Conservation (phyloP, 2,329 filamentous ascomycete species). For the Fusarium odoratissimum region DNA sequence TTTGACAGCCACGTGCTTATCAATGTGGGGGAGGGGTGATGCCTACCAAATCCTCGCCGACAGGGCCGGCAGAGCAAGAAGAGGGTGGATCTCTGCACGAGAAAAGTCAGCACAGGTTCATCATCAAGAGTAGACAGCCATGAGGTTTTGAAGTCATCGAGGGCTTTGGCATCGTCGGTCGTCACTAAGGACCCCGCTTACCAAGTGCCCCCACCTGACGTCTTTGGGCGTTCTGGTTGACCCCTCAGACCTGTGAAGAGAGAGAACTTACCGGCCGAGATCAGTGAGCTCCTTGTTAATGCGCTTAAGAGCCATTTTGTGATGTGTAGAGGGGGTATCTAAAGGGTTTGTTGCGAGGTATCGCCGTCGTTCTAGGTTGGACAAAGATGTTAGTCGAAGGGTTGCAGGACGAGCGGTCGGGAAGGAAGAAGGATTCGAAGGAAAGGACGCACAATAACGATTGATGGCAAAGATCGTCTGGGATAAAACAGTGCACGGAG, state of each 20-base stretch:
- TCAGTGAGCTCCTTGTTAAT: slow-evolving; percentile 96
- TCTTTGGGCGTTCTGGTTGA: slow-evolving; percentile 45
- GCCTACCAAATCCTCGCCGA: slow-evolving; percentile 97
- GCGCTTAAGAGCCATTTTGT: slow-evolving; percentile 86
- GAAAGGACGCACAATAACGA: slow-evolving; percentile 45
- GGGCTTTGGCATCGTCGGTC: slow-evolving; percentile 27
- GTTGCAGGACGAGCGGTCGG: slow-evolving; percentile 28
- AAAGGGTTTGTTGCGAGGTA: slow-evolving; percentile 40
- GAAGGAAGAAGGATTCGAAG: slow-evolving; percentile 20
- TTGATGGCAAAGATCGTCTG: slow-evolving; percentile 34
- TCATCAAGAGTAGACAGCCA: not conserved
- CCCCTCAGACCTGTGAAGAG: slow-evolving; percentile 36
- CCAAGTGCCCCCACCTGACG: slow-evolving; percentile 52
- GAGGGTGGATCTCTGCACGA: slow-evolving; percentile 89
- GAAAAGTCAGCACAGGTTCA: slow-evolving; percentile 36
- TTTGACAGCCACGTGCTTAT: slow-evolving; percentile 34
- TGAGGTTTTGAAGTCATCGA: slow-evolving; percentile 17
- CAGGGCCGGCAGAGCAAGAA: slow-evolving; percentile 96
- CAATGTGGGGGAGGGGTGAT: slow-evolving; percentile 43
- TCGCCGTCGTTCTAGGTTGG: slow-evolving; percentile 43
- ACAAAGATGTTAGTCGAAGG: slow-evolving; percentile 42
- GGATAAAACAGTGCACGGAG: slow-evolving; percentile 27
- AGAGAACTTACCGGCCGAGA: slow-evolving; percentile 79
- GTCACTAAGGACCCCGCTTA: slow-evolving; percentile 51
- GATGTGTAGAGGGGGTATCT: slow-evolving; percentile 47